Evolutionary conservation across 169 alveolate genomes (phyloP), one percentile per base, ranked within the genome.

Genomic region (Plasmodium relictum): DNA sequence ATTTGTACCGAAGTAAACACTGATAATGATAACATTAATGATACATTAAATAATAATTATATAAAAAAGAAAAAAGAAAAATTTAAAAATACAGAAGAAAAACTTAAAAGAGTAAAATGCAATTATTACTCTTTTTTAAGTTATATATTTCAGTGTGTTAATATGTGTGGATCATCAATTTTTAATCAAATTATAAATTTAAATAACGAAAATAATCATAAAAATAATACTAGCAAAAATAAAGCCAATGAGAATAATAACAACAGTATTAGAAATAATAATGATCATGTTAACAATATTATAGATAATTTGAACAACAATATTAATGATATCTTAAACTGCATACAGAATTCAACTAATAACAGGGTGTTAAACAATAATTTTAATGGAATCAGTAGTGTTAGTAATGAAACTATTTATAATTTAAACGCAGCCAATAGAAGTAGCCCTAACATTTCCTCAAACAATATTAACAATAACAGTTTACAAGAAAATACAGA

Each of bases 371-470:
- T 54, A 50, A 78, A 78, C 65, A 78, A 78, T 42, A 63, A 78
- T 42, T 63, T 78, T 39, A 54, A 52, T 44, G 89, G 78, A 31
- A 37, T 78, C 10, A 78, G 70, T 42, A 78, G 89, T 65, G 78
- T 66, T 16, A 78, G 89, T 18, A 78, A 78, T 78, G 89, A 78
- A 50, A 78, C 89, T 6, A 78, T 78, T 24, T 78, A 78, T 69
- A 78, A 78, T 78, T 78, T 78, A 42, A 78, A 78, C n/a, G 50
- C n/a, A 26, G 18, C 70, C 3, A 78, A 65, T 56, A 78, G 89
- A 56, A 41, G 24, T 6, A 78, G 78, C 18, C 74, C 74, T 14
- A 78, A 62, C 37, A 78, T 58, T 8, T 78, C 89, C 12, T 78
- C 78, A 12, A 78, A 78, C 58, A 78, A 63, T 78, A 69, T 48